These are phyloP conservation scores for Eimeria acervulina DNA, from an alignment of 169 alveolate genomes.

Conservation along the genomic window DNA sequence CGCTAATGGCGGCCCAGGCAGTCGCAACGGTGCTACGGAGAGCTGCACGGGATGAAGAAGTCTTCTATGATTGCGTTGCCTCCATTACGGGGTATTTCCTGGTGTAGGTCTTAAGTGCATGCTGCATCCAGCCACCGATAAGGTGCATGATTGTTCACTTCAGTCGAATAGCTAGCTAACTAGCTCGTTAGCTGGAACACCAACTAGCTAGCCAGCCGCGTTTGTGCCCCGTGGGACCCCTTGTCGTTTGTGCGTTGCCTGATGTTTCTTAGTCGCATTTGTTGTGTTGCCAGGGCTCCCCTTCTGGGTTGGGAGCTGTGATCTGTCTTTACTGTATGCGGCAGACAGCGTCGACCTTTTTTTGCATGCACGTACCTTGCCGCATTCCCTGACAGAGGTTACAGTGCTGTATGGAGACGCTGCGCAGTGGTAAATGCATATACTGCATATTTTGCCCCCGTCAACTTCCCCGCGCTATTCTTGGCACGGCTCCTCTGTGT, in stretches of 20 bases:
- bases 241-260: background rate
- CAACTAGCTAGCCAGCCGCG: background rate
- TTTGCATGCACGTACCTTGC: background rate
- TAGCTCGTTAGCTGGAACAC: background rate
- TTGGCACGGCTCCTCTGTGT: background rate
- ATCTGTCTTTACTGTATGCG: background rate
- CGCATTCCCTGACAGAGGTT: background rate
- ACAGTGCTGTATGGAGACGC: background rate
- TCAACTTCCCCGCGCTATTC: background rate
- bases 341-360: background rate
- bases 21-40: slow-evolving; percentile 61
- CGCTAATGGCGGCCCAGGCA: slow-evolving; percentile 60
- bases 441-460: background rate
- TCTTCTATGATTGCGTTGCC: slow-evolving; percentile 41
- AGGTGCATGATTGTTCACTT: background rate
- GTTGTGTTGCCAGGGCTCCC: background rate
- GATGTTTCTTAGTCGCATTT: background rate
- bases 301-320: background rate
- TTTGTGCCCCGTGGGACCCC: background rate
- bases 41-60: slow-evolving; percentile 32
- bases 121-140: background rate
- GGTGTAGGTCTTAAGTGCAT: background rate
- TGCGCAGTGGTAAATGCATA: too few relatives aligned
- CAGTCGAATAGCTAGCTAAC: background rate
- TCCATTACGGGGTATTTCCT: slow-evolving; percentile 26